Percentiles rank a stretch among this genome's conserved stretches.
phyloP scores from a whole-genome alignment of 1,284 basidiomycete genomes.

The Melampsora larici-populina region DNA sequence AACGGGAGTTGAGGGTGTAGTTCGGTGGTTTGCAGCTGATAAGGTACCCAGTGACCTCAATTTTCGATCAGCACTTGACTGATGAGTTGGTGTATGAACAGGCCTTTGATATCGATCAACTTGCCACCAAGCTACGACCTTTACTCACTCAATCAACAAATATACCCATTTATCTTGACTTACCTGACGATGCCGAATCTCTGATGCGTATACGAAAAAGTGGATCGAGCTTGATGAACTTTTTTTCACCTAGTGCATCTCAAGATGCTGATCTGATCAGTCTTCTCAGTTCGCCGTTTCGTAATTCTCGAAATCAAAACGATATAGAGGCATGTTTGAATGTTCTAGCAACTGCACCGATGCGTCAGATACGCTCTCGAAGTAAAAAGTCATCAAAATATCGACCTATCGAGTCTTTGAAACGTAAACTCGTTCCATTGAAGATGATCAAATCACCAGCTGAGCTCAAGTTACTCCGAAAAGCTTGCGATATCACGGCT shows the following conservation, averaged over 20 bases:
- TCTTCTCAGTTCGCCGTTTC: background rate
- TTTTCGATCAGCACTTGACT: background rate
- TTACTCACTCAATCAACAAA: constrained; percentile 20
- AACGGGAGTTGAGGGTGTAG: constrained; percentile 49
- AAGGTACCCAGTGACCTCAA: constrained; percentile 42
- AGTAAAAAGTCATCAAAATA: constrained; percentile 7
- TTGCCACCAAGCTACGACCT: constrained; percentile 18
- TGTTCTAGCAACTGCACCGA: constrained; percentile 35
- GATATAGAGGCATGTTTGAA: constrained; percentile 36
- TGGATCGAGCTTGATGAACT: constrained; percentile 1
- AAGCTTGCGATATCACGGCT: constrained; percentile 71
- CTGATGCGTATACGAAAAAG: background rate
- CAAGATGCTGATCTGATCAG: constrained; percentile 25
- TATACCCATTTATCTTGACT: constrained; percentile 26
- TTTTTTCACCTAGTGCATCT: constrained; percentile 21
- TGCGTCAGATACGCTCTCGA: background rate
- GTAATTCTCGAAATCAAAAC: background rate
- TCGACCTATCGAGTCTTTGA: constrained; percentile 24
- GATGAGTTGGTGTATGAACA: background rate
- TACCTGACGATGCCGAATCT: constrained; percentile 20
- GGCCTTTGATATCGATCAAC: constrained; percentile 28
- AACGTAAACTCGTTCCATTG: constrained; percentile 61
- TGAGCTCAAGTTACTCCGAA: constrained; percentile 68
- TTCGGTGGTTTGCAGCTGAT: constrained; percentile 52
- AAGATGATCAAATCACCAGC: constrained; percentile 67